Base-by-base conservation (phyloP, 108 stramenopile species). In the Discostella pseudostelligera region DNA sequence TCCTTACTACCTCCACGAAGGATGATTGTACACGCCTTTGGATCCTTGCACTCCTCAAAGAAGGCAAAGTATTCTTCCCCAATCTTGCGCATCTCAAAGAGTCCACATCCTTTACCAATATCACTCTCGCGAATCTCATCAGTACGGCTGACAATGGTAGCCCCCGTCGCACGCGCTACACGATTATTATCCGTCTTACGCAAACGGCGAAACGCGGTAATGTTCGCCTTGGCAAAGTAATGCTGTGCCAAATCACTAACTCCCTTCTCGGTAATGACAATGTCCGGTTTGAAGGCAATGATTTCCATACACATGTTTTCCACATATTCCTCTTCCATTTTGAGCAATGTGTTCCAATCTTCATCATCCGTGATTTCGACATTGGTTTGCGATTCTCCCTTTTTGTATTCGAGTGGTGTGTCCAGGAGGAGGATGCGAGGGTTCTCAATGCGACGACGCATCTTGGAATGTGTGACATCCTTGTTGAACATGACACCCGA, bases 131-230 rank as follows among this genome's bases (percentile, higher is more conserved):
- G 87, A 62, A 99, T 96, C 78, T 99, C 99, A 66, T 99, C 99
- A 16, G 99, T 95, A 8, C 99, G 88, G 62, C 78, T 84, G 5
- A 97, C 97, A 80, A 99, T 97, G 29, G 98, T 99, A 9, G 99
- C 99, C 37, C 99, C 98, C 2, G 87, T 87, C 0, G 98, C 98
- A 21, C 94, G 81, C n/a, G 99, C 98, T 29, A 99, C 75, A 50
- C 99, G 96, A 77, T 99, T 99, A 89, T 99, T 99, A 83, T 99
- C 99, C 17, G 97, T 98, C 84, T 99, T 99, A 26, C 99, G 90
- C 62, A 99, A 69, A 35, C 99, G 81, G 25, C 99, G 88, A 80
- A 99, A 97, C 39, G 97, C 97, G 24, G 97, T 95, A 67, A 99
- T 96, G 60, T 93, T 89, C 8, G 96, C 98, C 90, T 99, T 99